Percentiles rank a stretch among this genome's conserved stretches.
phyloP scores from a whole-genome alignment of 192 early-diverging fungal genomes.

The Spizellomyces sp. region DNA sequence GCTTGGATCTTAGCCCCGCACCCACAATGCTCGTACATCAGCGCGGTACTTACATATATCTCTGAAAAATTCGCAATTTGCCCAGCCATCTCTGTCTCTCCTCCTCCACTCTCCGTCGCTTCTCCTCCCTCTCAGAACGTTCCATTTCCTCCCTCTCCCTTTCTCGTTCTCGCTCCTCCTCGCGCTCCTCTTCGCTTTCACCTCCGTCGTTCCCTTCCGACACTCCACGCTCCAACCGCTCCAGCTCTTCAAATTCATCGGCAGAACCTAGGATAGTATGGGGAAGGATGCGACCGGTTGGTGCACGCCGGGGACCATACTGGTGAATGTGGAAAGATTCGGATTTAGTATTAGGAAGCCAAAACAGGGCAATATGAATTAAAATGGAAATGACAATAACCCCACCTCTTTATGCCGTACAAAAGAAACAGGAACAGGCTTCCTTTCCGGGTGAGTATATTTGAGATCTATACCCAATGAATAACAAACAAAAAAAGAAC shows the following conservation, averaged over 20 bases:
- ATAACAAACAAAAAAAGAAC: background rate
- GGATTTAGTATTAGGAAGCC: no score
- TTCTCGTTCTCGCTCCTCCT: background rate
- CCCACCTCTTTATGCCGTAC: conserved; percentile 29
- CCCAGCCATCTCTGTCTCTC: conserved; percentile 41
- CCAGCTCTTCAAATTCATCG: conserved; percentile 40
- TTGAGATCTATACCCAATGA: conserved; percentile 29
- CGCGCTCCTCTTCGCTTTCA: background rate
- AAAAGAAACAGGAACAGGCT: conserved; percentile 41
- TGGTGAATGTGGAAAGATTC: background rate
- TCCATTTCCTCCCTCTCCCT: background rate
- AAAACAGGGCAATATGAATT: no score
- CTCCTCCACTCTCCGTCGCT: conserved; percentile 24
- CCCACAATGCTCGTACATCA: background rate
- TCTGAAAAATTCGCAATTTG: conserved; percentile 47
- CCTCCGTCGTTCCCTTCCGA: background rate
- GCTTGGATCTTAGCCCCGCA: background rate
- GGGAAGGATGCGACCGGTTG: conserved; percentile 29
- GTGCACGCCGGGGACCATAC: conserved; percentile 26
- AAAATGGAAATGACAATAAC: background rate
- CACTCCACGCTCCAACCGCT: conserved; percentile 18
- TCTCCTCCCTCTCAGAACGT: conserved; percentile 5
- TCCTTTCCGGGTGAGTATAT: conserved; percentile 31
- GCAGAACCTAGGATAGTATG: conserved; percentile 46
- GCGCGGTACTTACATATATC: conserved; percentile 34